Base-by-base conservation (phyloP, 768 basidiomycete genomes). In the Phylloporus rhodoxanthus region DNA sequence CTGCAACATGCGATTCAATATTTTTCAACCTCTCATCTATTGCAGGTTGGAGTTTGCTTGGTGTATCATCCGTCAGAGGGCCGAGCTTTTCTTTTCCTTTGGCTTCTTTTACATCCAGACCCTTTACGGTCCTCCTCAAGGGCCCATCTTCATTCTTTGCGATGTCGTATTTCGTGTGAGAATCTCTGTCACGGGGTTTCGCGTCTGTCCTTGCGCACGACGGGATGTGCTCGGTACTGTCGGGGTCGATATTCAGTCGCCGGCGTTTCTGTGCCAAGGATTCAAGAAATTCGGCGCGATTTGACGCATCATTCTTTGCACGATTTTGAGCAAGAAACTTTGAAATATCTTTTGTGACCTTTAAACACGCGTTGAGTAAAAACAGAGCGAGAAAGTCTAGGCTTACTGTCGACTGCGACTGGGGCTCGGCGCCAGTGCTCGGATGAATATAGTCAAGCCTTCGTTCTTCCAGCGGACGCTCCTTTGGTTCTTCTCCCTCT, bases 121-220 rank as follows among this genome's bases (percentile, higher is more conserved):
- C 64, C 57, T 75, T 75, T 54, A 81, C 58, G 0, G 82, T 88
- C 57, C 80, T 74, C 26, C 78, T 74, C 37, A 91, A 69, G 1
- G 87, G 87, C 0, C 88, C 88, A 32, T 86, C 85, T 47, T 81
- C 83, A 53, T 91, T 89, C 67, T 82, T 87, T n/a, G 84, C 84
- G 53, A 91, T 85, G 62, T 91, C 89, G 55, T 90, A 91, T 63
- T 86, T 87, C 75, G 91, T 88, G 59, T 91, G 89, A 1, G 79
- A 69, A 48, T 88, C 85, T 33, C 89, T 72, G 63, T 91, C 79
- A 28, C 87, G 67, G 0, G 75, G 69, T 60, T 81, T 86, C 30
- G 87, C 83, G 51, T 89, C 85, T 3, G 79, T 77, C 8, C 88
- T 80, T 11, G 88, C 88, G 57, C 87, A 91, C 3, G 86, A 85